Conservation (phyloP, 2,329 filamentous ascomycete species). For the Nannizziopsis barbatae region DNA sequence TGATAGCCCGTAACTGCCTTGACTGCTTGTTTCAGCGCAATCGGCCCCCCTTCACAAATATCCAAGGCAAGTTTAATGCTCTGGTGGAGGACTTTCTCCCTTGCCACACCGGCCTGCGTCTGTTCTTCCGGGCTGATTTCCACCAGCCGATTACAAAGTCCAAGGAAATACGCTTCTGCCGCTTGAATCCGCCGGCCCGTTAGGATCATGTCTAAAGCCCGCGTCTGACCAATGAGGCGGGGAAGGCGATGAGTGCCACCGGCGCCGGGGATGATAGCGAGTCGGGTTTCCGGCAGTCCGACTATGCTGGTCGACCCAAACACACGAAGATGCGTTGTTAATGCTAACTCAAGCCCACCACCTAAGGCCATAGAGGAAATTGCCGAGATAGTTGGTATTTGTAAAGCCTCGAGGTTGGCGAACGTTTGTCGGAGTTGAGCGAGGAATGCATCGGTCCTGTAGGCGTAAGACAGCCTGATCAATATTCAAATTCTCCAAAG, state of each 20-base stretch:
- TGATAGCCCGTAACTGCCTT: constrained; percentile 61
- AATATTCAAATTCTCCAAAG: not conserved
- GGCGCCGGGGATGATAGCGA: constrained; percentile 90
- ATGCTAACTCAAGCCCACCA: constrained; percentile 83
- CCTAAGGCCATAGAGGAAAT: constrained; percentile 79
- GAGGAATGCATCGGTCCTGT: constrained; percentile 70
- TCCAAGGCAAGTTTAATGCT: constrained; percentile 67
- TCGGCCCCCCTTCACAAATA: constrained; percentile 81
- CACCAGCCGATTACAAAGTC: constrained; percentile 79
- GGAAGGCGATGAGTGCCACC: constrained; percentile 86
- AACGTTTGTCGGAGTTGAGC: constrained; percentile 65
- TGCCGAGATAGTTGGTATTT: constrained; percentile 80
- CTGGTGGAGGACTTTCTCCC: constrained; percentile 59
- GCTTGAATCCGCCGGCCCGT: constrained; percentile 78
- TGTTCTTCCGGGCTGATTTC: constrained; percentile 53
- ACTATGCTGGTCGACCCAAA: constrained; percentile 67
- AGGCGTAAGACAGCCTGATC: constrained; percentile 10
- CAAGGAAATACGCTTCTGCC: constrained; percentile 81
- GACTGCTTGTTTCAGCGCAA: constrained; percentile 69
- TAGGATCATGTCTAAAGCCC: constrained; percentile 81
- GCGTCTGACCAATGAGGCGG: constrained; percentile 61
- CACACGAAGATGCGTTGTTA: constrained; percentile 81
- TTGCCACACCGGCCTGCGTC: constrained; percentile 46
- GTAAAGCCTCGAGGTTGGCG: constrained; percentile 58
- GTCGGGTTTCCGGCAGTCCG: constrained; percentile 77